Evolutionary conservation across 2,329 filamentous ascomycete species (phyloP), one percentile per base, ranked within the genome.

Genomic region (Spiromastix sp.): DNA sequence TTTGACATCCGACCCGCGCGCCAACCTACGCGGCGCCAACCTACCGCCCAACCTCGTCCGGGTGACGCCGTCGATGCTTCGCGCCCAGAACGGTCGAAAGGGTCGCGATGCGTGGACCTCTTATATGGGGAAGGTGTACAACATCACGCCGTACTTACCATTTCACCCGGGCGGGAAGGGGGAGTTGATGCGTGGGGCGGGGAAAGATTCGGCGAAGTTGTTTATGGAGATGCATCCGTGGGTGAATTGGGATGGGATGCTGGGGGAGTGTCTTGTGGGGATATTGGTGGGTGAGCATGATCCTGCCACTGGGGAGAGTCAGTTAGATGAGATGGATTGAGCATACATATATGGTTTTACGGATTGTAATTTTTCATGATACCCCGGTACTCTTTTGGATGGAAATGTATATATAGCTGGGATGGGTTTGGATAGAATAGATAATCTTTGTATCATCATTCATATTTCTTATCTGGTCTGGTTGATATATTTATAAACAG

Each of bases 51-150:
- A 41, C 48, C 71, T 39, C 69, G 76, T 67, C 63, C 77, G 82
- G 30, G 85, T 98, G 22, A 84, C 87, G 4, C 87, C 89, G 1
- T 79, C 78, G 4, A 75, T 85, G 70, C 70, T 98, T 9, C 81
- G 79, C 54, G 61, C 66, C 25, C 78, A 85, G 60, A 93, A 83
- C 25, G 89, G 89, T 0, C 76, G 89, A 19, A 83, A 81, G 53
- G 85, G 85, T 6, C 79, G 74, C 42, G 84, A 93, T 50, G 85
- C 87, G 1, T 98, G 91, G 91, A 93, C 82, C 41, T 83, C 77
- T 1, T 79, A 93, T 41, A 81, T 85, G 41, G 87, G 89, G 1
- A 82, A 83, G 50, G 89, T 96, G 18, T 98, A 96, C 63, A 96
- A 96, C 52, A 79, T 98, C 39, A 81, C 80, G 0, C 85, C 89